Conservation (phyloP, 306 rosid genomes). For the Ceratonia siliqua region DNA sequence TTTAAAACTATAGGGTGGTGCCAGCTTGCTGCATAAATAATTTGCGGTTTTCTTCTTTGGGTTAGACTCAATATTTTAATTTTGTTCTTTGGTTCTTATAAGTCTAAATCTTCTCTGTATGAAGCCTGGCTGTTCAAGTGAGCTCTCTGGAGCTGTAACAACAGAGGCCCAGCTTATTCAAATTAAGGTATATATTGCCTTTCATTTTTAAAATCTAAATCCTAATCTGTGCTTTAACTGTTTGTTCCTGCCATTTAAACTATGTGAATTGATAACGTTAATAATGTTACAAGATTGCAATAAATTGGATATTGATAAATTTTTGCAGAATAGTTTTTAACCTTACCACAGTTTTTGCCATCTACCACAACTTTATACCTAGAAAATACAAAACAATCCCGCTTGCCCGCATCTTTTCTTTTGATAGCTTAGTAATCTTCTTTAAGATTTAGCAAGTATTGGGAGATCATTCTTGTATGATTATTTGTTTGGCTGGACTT, state of each 20-base stretch:
- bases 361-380: background rate
- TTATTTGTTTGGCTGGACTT: slow-evolving; percentile 24
- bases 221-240: background rate
- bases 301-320: background rate
- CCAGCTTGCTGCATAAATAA: background rate
- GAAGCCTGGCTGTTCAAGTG: slow-evolving; percentile 98
- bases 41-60: background rate
- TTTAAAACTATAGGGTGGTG: background rate
- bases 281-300: background rate
- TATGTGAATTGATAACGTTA: background rate
- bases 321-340: background rate
- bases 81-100: background rate
- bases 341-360: background rate
- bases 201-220: slow-evolving; percentile 12
- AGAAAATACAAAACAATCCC: background rate
- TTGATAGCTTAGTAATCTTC: background rate
- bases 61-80: background rate
- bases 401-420: background rate
- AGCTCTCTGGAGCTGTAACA: slow-evolving; percentile 65
- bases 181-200: slow-evolving; percentile 62
- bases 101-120: slow-evolving; percentile 31
- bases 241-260: background rate
- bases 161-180: slow-evolving; percentile 82
- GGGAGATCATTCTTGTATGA: slow-evolving; percentile 15
- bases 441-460: slow-evolving; percentile 16